Conservation (phyloP, 2,329 filamentous ascomycete species). For the Chaetomium sp. region DNA sequence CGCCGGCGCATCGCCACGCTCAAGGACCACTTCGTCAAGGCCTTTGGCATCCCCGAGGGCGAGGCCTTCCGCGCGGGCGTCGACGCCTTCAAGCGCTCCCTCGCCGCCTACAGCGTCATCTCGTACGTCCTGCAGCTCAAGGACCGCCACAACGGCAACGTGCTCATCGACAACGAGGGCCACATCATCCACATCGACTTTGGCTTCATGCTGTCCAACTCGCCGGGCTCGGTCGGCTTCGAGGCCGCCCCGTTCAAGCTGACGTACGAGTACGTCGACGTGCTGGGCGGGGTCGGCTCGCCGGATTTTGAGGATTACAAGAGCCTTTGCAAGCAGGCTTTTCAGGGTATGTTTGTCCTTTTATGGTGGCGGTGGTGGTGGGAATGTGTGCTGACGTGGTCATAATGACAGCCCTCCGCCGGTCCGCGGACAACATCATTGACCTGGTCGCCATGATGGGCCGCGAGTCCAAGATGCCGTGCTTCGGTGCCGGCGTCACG, state of each 20-base stretch:
- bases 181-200: conserved; percentile 90
- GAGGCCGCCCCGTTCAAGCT: conserved; percentile 87
- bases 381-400: not conserved
- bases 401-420: conserved; percentile 62
- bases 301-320: conserved; percentile 76
- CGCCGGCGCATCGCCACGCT: conserved; percentile 76
- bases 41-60: conserved; percentile 71
- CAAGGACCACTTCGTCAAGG: conserved; percentile 78
- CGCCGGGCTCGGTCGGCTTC: conserved; percentile 80
- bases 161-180: conserved; percentile 81
- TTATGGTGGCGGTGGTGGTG: not conserved
- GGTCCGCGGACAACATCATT: conserved; percentile 78
- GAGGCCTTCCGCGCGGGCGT: conserved; percentile 71
- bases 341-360: conserved; percentile 61
- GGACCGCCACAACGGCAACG: conserved; percentile 84
- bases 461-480: conserved; percentile 79
- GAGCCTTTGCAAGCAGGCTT: conserved; percentile 77
- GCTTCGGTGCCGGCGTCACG: conserved; percentile 72
- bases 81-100: conserved; percentile 77
- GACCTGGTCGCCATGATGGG: conserved; percentile 86
- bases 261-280: conserved; percentile 80
- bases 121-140: conserved; percentile 83
- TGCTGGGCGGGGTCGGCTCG: conserved; percentile 72
- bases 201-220: conserved; percentile 87
- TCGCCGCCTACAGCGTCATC: conserved; percentile 84